These are phyloP conservation scores for Straminergon stramineum DNA, from an alignment of 225 moss, liverwort and hornwort genomes.

Conservation along the genomic window DNA sequence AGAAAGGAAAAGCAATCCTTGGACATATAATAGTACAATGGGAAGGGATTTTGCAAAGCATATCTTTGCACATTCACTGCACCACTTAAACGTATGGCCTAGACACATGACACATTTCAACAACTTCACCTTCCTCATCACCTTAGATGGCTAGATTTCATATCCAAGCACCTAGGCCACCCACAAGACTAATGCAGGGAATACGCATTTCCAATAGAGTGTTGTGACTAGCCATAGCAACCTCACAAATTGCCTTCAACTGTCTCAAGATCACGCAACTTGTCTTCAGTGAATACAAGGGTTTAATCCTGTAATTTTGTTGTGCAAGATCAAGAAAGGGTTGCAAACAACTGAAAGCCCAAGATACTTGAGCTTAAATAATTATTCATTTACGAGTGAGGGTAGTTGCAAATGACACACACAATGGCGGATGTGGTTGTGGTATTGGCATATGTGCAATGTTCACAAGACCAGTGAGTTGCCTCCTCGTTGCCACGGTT, in stretches of 20 bases:
- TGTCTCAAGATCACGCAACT: background rate
- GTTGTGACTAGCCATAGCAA: constrained; percentile 9
- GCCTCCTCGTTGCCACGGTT: constrained; percentile 42
- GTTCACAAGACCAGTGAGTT: constrained; percentile 63
- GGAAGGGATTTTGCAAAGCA: background rate
- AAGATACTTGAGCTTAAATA: background rate
- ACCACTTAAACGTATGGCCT: constrained; percentile 8
- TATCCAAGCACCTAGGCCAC: constrained; percentile 10
- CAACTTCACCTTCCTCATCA: background rate
- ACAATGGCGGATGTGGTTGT: constrained; percentile 29
- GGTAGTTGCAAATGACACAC: constrained; percentile 51
- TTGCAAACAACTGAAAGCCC: background rate
- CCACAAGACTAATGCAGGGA: constrained; percentile 1
- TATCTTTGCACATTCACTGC: background rate
- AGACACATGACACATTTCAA: constrained; percentile 2
- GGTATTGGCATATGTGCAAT: constrained; percentile 57
- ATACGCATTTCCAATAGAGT: constrained; percentile 2
- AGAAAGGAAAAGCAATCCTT: background rate
- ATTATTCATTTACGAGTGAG: constrained; percentile 24
- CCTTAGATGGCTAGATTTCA: constrained; percentile 11
- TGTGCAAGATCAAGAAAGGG: background rate
- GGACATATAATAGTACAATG: background rate
- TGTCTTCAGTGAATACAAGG: background rate
- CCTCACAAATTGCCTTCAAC: background rate
- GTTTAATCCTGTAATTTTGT: background rate